phyloP scores from a whole-genome alignment of 331 rosid species.

The Spiraea crenata region DNA sequence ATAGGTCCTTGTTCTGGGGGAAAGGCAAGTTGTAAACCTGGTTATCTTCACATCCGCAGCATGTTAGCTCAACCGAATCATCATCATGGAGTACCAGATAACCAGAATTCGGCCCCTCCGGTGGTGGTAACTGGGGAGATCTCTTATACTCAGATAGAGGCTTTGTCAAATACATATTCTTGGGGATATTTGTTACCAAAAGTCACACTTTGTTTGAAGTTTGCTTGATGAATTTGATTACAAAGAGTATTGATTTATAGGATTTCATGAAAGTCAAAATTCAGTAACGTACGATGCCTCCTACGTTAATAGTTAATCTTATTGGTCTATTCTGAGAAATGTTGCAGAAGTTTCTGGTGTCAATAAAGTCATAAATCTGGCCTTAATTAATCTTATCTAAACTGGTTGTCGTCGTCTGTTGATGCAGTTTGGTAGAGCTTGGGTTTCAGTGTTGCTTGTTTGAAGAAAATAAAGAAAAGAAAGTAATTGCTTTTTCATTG shows the following conservation, averaged over 20 bases:
- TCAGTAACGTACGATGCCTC: too few species aligned
- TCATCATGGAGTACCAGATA: conserved; percentile 50
- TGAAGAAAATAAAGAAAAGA: too few species aligned
- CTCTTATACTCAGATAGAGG: conserved; percentile 42
- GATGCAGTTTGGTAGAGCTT: too few species aligned
- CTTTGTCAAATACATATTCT: conserved; percentile 56
- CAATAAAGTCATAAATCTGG: too few species aligned
- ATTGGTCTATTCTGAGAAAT: too few species aligned
- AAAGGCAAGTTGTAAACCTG: conserved; percentile 36
- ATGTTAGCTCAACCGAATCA: conserved; percentile 27
- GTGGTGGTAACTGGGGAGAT: conserved; percentile 30
- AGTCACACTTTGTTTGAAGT: not conserved
- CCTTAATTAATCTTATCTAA: too few species aligned
- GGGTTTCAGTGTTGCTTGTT: too few species aligned
- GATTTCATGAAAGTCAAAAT: too few species aligned
- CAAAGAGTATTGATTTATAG: not conserved
- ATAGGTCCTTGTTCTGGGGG: conserved; percentile 56
- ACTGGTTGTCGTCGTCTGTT: too few species aligned
- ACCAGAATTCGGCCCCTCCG: conserved; percentile 58
- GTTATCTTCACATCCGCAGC: conserved; percentile 29
- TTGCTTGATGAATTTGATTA: not conserved
- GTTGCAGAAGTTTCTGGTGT: too few species aligned
- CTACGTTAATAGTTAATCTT: too few species aligned
- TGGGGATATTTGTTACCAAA: not conserved
- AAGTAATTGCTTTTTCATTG: too few species aligned